Conservation (phyloP, 2,329 filamentous ascomycete genomes). For the Fusarium concolor region DNA sequence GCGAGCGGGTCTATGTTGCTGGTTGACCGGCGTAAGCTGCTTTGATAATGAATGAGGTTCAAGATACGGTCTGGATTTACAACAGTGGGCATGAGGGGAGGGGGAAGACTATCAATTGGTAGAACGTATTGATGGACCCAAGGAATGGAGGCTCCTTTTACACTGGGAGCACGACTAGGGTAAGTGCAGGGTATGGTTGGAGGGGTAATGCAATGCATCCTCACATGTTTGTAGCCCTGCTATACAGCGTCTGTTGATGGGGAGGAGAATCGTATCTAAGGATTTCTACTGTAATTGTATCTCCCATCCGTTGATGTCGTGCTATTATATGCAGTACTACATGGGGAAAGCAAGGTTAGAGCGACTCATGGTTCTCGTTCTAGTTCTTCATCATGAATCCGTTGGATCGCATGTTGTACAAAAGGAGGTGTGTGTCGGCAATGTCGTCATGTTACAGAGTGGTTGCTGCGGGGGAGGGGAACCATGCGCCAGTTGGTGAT, state of each 20-base stretch:
- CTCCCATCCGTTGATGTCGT: neutral
- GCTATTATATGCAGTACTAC: neutral
- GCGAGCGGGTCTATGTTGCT: conserved; percentile 7
- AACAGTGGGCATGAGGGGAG: conserved; percentile 14
- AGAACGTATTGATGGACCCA: conserved; percentile 5
- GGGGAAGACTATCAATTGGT: neutral
- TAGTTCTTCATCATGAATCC: neutral
- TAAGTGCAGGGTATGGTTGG: conserved; percentile 2
- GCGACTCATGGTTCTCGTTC: neutral
- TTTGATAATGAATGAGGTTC: conserved; percentile 22
- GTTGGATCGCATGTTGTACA: conserved; percentile 1
- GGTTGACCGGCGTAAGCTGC: conserved; percentile 9
- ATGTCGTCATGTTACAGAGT: conserved; percentile 45
- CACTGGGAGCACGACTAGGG: neutral
- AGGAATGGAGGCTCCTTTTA: conserved; percentile 22
- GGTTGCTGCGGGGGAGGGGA: conserved; percentile 34
- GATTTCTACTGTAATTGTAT: conserved; percentile 4
- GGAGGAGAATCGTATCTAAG: conserved; percentile 6
- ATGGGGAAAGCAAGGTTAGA: conserved; percentile 4
- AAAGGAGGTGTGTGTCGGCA: conserved; percentile 32
- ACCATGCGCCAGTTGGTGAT: conserved; percentile 29
- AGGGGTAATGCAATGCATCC: conserved; percentile 10
- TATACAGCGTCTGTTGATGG: neutral
- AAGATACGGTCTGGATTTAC: conserved; percentile 25
- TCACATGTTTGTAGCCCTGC: neutral